Conservation (phyloP, 345 rosid species). For the Euphorbia lathyris region DNA sequence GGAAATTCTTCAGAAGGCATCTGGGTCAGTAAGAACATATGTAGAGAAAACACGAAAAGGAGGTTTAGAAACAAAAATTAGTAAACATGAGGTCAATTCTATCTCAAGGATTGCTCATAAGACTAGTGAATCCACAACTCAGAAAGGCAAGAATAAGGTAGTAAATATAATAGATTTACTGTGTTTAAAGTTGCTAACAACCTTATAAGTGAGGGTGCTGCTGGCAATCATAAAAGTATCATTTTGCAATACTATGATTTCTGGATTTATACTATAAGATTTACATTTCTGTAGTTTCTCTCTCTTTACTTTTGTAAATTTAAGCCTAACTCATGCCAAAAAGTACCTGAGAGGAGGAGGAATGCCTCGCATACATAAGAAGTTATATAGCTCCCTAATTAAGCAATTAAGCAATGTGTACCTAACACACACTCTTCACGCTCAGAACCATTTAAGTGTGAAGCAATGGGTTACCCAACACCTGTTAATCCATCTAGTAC, state of each 20-base stretch:
- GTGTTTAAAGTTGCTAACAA: background rate
- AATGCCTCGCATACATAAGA: no score
- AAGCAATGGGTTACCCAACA: no score
- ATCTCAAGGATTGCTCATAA: slow-evolving; percentile 31
- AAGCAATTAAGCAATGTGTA: no score
- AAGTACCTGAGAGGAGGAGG: no score
- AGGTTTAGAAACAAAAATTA: slow-evolving; percentile 38
- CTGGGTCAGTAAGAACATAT: slow-evolving; percentile 51
- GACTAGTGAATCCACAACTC: slow-evolving; percentile 36
- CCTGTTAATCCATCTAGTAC: background rate
- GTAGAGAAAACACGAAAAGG: slow-evolving; percentile 38
- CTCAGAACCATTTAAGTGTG: no score
- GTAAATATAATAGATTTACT: background rate
- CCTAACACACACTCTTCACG: no score
- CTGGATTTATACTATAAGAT: background rate
- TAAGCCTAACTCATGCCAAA: no score
- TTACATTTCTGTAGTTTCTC: background rate
- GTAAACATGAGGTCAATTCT: slow-evolving; percentile 29
- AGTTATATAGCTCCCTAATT: no score
- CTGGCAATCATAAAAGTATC: background rate
- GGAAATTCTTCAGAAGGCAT: slow-evolving; percentile 63
- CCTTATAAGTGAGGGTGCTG: background rate
- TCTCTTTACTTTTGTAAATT: no score
- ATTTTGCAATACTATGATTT: background rate
- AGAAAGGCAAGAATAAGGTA: slow-evolving; percentile 50